A percentile compares a stretch with the other conserved stretches of the same genome.
Evolutionary conservation across 371 early-diverging fungal species (phyloP).

Genomic region (Haplosporangium sp.): DNA sequence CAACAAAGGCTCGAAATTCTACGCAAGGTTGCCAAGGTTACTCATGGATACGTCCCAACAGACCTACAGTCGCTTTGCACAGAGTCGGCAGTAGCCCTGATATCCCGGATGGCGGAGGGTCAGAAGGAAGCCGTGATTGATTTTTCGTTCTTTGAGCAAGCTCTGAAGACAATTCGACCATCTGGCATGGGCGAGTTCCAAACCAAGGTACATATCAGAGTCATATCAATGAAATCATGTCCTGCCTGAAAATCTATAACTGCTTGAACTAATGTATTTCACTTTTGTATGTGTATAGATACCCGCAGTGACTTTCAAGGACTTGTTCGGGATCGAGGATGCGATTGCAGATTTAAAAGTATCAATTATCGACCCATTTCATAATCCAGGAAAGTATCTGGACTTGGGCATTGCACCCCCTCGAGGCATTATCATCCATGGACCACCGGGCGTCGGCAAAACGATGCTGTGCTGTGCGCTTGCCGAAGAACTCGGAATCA

Average conservation of each 20-base stretch:
- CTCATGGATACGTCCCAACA: conserved; percentile 92
- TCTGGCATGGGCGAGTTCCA: conserved; percentile 71
- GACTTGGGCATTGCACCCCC: conserved; percentile 95
- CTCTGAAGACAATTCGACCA: conserved; percentile 62
- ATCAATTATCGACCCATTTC: conserved; percentile 82
- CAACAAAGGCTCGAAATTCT: conserved; percentile 66
- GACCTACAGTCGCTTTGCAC: conserved; percentile 78
- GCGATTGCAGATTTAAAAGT: conserved; percentile 71
- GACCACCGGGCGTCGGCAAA: conserved; percentile 99
- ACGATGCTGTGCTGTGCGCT: conserved; percentile 97
- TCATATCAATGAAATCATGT: background rate
- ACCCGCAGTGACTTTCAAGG: conserved; percentile 68
- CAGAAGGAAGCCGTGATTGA: conserved; percentile 14
- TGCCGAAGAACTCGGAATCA: conserved; percentile 84
- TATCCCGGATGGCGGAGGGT: conserved; percentile 47
- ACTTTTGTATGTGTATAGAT: conserved; percentile 47
- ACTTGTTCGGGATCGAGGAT: conserved; percentile 75
- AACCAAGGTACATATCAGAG: conserved; percentile 57
- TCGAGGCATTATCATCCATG: conserved; percentile 96
- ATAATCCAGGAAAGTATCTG: conserved; percentile 86
- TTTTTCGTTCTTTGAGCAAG: conserved; percentile 58
- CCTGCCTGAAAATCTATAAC: background rate
- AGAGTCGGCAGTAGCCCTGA: conserved; percentile 60
- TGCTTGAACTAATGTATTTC: background rate
- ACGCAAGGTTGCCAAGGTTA: conserved; percentile 86